These are phyloP conservation scores for Sanghuangporus baumii DNA, from an alignment of 1,284 basidiomycete genomes.

Conservation along the genomic window DNA sequence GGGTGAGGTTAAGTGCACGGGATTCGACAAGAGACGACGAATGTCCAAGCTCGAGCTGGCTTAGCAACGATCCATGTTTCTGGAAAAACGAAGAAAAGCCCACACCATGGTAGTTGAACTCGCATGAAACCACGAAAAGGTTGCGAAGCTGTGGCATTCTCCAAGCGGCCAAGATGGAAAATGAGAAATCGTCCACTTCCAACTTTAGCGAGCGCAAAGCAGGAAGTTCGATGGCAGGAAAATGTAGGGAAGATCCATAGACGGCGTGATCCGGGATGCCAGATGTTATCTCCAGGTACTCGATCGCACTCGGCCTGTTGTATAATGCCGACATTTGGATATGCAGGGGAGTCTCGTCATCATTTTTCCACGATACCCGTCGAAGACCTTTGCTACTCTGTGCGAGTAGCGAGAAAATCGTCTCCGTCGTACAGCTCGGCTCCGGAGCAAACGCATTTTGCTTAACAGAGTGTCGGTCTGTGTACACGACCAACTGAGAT, in stretches of 20 bases:
- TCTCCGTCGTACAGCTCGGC: conserved; percentile 42
- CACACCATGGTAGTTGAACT: conserved; percentile 56
- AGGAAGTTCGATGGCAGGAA: conserved; percentile 38
- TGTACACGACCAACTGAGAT: conserved; percentile 51
- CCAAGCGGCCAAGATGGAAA: conserved; percentile 54
- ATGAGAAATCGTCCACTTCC: conserved; percentile 64
- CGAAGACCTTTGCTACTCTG: conserved; percentile 47
- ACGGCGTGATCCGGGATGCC: conserved; percentile 29
- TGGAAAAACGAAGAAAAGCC: conserved; percentile 63
- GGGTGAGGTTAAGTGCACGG: conserved; percentile 36
- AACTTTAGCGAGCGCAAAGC: conserved; percentile 59
- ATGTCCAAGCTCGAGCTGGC: conserved; percentile 66
- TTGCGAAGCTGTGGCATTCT: conserved; percentile 54
- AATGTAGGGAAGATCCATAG: conserved; percentile 22
- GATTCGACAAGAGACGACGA: conserved; percentile 58
- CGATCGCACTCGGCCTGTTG: conserved; percentile 41
- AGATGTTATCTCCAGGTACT: conserved; percentile 54
- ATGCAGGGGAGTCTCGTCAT: conserved; percentile 58
- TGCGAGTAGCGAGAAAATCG: conserved; percentile 52
- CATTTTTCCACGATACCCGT: conserved; percentile 62
- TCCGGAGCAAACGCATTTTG: conserved; percentile 42
- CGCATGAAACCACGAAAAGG: conserved; percentile 60
- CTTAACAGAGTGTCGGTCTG: conserved; percentile 58
- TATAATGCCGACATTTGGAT: conserved; percentile 50
- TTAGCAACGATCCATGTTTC: conserved; percentile 53